These are phyloP conservation scores for Nitzschia putrida DNA, from an alignment of 108 stramenopile species.

Conservation along the genomic window DNA sequence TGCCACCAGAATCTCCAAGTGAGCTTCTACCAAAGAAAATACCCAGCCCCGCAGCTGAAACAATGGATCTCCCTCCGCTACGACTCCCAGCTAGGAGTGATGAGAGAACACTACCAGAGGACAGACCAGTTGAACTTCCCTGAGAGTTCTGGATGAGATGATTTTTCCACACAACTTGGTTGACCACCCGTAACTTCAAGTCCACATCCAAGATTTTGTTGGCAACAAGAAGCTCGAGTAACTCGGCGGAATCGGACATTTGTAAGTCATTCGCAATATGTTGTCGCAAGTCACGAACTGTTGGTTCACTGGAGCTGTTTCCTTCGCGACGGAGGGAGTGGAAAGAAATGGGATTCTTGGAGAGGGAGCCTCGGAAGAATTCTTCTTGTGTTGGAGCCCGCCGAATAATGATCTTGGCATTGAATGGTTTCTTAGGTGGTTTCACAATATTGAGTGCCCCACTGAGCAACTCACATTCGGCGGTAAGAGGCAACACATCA, in stretches of 20 bases:
- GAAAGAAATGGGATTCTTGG: constrained; percentile 71
- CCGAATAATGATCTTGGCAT: constrained; percentile 76
- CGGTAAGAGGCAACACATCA: constrained; percentile 29
- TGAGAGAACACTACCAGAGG: constrained; percentile 24
- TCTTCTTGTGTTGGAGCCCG: constrained; percentile 88
- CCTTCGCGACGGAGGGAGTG: constrained; percentile 35
- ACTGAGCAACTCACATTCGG: constrained; percentile 57
- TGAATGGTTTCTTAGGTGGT: constrained; percentile 79
- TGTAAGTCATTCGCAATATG: constrained; percentile 82
- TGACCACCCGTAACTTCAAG: constrained; percentile 72
- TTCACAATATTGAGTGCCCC: constrained; percentile 65
- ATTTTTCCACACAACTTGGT: constrained; percentile 75
- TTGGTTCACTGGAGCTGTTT: constrained; percentile 55
- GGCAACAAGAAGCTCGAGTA: constrained; percentile 78
- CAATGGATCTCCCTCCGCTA: constrained; percentile 36
- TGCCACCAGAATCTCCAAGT: constrained; percentile 1
- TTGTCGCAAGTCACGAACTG: constrained; percentile 68
- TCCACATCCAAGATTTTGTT: constrained; percentile 80
- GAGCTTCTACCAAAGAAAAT: constrained; percentile 61
- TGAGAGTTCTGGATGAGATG: constrained; percentile 49
- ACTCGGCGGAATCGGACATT: constrained; percentile 80
- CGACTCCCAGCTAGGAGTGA: constrained; percentile 55
- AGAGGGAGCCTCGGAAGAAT: constrained; percentile 78
- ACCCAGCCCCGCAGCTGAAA: constrained; percentile 60
- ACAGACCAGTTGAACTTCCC: background rate